Conservation (phyloP, 2,329 filamentous ascomycete species). For the Penicillium psychrosexuale region DNA sequence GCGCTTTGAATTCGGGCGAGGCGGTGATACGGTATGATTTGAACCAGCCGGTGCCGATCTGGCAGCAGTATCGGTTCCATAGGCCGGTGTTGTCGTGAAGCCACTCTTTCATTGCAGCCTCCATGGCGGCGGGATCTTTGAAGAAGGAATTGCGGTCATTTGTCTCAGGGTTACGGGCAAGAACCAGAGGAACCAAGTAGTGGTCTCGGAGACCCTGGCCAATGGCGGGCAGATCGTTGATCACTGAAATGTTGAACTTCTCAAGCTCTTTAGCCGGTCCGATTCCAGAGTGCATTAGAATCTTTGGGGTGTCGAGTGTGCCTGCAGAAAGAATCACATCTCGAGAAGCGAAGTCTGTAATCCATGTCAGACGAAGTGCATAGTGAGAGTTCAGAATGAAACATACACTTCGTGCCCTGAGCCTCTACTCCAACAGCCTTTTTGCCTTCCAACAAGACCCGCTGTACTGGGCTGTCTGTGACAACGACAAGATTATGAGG, state of each 20-base stretch:
- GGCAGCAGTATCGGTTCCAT: constrained; percentile 31
- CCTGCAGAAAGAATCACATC: constrained; percentile 44
- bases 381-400: background rate
- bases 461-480: constrained; percentile 49
- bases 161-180: constrained; percentile 42
- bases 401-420: constrained; percentile 41
- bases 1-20: constrained; percentile 50
- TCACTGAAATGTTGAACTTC: constrained; percentile 41
- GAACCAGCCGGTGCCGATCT: constrained; percentile 39
- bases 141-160: constrained; percentile 50
- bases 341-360: constrained; percentile 32
- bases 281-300: constrained; percentile 51
- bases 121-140: constrained; percentile 42
- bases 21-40: constrained; percentile 42
- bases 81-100: constrained; percentile 41
- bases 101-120: constrained; percentile 50
- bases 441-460: constrained; percentile 47
- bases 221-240: constrained; percentile 41
- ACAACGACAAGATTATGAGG: constrained; percentile 55
- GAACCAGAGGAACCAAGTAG: constrained; percentile 30
- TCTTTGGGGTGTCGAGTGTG: constrained; percentile 39
- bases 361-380: background rate
- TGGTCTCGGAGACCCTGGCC: constrained; percentile 50
- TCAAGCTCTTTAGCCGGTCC: constrained; percentile 45
- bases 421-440: constrained; percentile 47